Conservation (phyloP, 2,329 filamentous ascomycete species). For the Aspergillus quadricinctus region DNA sequence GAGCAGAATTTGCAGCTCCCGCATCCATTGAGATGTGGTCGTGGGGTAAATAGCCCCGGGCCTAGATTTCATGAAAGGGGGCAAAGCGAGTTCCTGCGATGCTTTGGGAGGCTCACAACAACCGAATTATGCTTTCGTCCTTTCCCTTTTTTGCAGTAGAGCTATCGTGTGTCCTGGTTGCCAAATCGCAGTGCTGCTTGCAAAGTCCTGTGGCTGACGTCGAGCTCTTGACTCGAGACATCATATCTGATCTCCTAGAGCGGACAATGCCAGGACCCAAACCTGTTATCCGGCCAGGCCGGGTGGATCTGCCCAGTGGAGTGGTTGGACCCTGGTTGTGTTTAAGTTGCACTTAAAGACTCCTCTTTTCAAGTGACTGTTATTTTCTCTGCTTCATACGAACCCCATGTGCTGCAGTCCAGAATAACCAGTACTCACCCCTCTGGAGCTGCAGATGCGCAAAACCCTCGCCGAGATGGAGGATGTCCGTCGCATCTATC, state of each 20-base stretch:
- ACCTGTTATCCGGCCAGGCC: background rate
- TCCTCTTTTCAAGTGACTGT: background rate
- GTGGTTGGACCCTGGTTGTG: background rate
- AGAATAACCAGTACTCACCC: background rate
- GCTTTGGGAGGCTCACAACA: background rate
- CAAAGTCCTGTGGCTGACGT: background rate
- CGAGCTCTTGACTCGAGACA: background rate
- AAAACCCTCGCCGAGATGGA: slow-evolving; percentile 22
- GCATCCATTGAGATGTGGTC: background rate
- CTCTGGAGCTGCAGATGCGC: slow-evolving; percentile 7
- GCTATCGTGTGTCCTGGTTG: background rate
- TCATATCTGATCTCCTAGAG: background rate
- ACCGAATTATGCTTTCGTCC: background rate
- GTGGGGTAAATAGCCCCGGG: background rate
- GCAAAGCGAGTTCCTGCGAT: background rate
- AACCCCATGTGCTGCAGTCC: background rate
- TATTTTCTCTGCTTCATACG: background rate
- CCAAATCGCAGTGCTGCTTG: background rate
- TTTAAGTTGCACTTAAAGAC: background rate
- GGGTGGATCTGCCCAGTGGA: background rate
- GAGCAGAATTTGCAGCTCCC: background rate
- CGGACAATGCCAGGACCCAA: background rate
- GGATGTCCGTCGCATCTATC: slow-evolving; percentile 33
- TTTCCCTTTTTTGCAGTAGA: background rate
- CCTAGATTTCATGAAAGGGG: background rate